A percentile compares a stretch with the other conserved stretches of the same genome.
Evolutionary conservation across 192 early-diverging fungal species (phyloP).

Genomic region (Oehlia diaphana): DNA sequence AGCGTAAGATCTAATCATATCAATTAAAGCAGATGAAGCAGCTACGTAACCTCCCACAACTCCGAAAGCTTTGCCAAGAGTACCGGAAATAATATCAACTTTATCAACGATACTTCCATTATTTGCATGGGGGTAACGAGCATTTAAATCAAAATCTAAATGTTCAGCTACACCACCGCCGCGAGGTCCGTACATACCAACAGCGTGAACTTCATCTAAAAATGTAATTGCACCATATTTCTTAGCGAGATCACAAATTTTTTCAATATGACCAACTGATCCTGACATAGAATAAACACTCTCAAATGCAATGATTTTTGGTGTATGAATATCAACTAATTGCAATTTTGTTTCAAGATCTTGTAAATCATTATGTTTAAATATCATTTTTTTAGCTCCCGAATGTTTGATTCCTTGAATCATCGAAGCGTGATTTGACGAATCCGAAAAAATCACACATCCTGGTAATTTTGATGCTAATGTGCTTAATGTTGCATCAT

Average conservation of each 20-base stretch:
- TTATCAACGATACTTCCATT: conserved; percentile 73
- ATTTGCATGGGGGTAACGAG: conserved; percentile 43
- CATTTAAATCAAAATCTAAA: conserved; percentile 77
- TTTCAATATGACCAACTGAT: conserved; percentile 87
- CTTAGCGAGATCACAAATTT: conserved; percentile 84
- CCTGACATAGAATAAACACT: conserved; percentile 98
- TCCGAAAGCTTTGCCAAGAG: conserved; percentile 96
- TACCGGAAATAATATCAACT: conserved; percentile 95
- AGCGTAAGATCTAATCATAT: conserved; percentile 96
- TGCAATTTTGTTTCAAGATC: conserved; percentile 87
- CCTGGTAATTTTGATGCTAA: conserved; percentile 84
- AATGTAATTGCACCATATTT: conserved; percentile 98
- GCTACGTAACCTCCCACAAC: conserved; percentile 98
- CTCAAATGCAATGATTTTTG: conserved; percentile 96
- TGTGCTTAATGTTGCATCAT: conserved; percentile 93
- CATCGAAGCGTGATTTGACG: conserved; percentile 98
- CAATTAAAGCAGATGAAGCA: conserved; percentile 81
- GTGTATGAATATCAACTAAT: conserved; percentile 75
- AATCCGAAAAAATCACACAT: conserved; percentile 94
- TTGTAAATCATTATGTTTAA: conserved; percentile 89
- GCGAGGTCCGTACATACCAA: conserved; percentile 96
- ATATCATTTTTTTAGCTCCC: conserved; percentile 81
- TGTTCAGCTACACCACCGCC: conserved; percentile 96
- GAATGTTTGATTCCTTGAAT: conserved; percentile 97
- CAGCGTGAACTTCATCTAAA: conserved; percentile 97